phyloP scores from a whole-genome alignment of 2,329 filamentous ascomycete genomes.

The Rhexocercosporidium sp. region DNA sequence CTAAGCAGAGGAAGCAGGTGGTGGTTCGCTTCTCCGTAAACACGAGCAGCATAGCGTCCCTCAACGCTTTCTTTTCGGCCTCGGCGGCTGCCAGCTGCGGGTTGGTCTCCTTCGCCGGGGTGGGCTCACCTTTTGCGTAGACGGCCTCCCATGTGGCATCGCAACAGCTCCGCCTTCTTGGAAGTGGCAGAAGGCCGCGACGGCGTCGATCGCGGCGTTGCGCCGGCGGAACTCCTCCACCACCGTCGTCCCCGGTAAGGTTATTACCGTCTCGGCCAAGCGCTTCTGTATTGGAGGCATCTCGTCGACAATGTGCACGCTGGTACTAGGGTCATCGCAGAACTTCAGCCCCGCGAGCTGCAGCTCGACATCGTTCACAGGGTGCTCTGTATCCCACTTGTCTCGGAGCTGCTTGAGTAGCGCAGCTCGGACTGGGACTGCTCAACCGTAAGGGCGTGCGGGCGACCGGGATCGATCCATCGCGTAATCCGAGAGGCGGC shows the following conservation, averaged over 20 bases:
- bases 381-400: slow-evolving; percentile 27
- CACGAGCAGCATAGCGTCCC: slow-evolving; percentile 30
- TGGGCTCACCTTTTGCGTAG: slow-evolving; percentile 22
- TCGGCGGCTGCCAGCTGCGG: slow-evolving; percentile 28
- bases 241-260: slow-evolving; percentile 32
- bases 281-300: too few species aligned
- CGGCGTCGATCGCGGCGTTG: slow-evolving; percentile 39
- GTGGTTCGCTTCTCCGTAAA: slow-evolving; percentile 31
- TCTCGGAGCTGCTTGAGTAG: slow-evolving; percentile 3
- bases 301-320: slow-evolving; percentile 13
- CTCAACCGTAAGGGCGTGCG: slow-evolving; percentile 26
- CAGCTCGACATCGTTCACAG: slow-evolving; percentile 29
- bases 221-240: slow-evolving; percentile 28
- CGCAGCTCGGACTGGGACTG: too few species aligned
- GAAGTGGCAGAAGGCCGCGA: slow-evolving; percentile 36
- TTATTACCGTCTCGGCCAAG: slow-evolving; percentile 36
- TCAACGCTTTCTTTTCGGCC: slow-evolving; percentile 33
- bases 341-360: slow-evolving; percentile 27
- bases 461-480: slow-evolving; percentile 30
- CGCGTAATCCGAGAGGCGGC: slow-evolving; percentile 28
- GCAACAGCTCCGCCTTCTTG: slow-evolving; percentile 26
- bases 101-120: slow-evolving; percentile 25
- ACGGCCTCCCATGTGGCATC: slow-evolving; percentile 23
- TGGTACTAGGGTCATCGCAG: slow-evolving; percentile 19
- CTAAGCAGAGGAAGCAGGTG: slow-evolving; percentile 33